Conservation (phyloP, 2,329 filamentous ascomycete species). For the Ophiostoma montium region DNA sequence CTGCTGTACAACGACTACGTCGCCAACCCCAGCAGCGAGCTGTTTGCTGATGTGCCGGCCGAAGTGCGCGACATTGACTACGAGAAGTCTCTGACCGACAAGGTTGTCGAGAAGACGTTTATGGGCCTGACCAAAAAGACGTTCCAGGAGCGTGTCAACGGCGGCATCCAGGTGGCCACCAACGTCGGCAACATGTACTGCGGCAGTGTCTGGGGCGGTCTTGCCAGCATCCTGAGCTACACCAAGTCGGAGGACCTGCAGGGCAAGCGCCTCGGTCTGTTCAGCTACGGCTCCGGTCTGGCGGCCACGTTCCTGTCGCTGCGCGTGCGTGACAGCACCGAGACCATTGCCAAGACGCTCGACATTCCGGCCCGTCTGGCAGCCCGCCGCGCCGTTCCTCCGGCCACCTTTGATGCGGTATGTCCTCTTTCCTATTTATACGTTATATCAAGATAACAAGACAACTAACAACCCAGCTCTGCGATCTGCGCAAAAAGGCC, state of each 20-base stretch:
- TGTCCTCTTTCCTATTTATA: constrained; percentile 19
- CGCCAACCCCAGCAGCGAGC: constrained; percentile 48
- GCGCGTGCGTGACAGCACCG: constrained; percentile 57
- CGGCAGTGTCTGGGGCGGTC: constrained; percentile 60
- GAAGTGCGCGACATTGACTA: constrained; percentile 70
- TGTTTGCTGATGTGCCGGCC: constrained; percentile 60
- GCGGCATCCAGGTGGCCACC: constrained; percentile 61
- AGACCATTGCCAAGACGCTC: constrained; percentile 51
- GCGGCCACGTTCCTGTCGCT: constrained; percentile 60
- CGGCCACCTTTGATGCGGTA: constrained; percentile 61
- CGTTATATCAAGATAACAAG: constrained; percentile 7
- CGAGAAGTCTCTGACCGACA: constrained; percentile 65
- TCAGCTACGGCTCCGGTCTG: constrained; percentile 68
- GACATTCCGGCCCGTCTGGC: constrained; percentile 57
- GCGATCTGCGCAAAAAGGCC: constrained; percentile 66
- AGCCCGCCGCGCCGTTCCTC: constrained; percentile 49
- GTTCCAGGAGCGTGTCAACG: constrained; percentile 63
- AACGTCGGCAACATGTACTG: constrained; percentile 60
- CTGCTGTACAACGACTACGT: constrained; percentile 80
- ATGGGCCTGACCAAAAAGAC: constrained; percentile 74
- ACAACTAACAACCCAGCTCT: constrained; percentile 43
- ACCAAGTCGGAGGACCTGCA: constrained; percentile 47
- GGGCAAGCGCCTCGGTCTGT: constrained; percentile 60
- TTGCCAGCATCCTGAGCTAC: constrained; percentile 55
- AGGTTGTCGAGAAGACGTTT: constrained; percentile 75